A percentile compares a stretch with the other conserved stretches of the same genome.
These are phyloP conservation scores for Nicotiana rustica DNA, from an alignment of 305 asterid genomes.

Conservation along the genomic window DNA sequence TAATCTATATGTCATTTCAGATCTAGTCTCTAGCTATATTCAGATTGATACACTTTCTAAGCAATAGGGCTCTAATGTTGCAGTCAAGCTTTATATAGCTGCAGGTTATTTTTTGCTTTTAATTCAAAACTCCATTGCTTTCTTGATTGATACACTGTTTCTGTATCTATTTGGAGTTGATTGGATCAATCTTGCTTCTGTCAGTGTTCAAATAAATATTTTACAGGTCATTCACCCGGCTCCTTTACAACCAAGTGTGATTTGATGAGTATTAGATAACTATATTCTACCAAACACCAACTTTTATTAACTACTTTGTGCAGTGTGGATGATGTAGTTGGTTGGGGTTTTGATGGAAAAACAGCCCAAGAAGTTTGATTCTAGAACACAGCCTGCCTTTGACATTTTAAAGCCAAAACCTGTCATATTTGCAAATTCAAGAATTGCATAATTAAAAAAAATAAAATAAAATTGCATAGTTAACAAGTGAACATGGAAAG, in stretches of 20 bases:
- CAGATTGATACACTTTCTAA: conserved; percentile 11
- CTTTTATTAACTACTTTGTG: conserved; percentile 13
- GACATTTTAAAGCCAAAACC: not conserved
- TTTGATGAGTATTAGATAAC: conserved; percentile 5
- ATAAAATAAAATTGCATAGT: not conserved
- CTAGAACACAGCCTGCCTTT: not conserved
- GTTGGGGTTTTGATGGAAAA: not conserved
- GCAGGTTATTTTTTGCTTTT: not conserved
- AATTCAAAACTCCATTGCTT: not conserved
- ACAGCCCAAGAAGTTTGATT: not conserved
- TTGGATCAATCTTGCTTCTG: not conserved
- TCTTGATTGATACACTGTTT: conserved; percentile 25
- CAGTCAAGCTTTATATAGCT: conserved; percentile 6
- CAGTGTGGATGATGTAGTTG: conserved; percentile 10
- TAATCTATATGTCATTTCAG: not conserved
- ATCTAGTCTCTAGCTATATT: not conserved
- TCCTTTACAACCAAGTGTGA: not conserved
- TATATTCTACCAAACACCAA: conserved; percentile 26
- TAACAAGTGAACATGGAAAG: not conserved
- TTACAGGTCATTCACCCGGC: conserved; percentile 3
- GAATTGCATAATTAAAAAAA: not conserved
- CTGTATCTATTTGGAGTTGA: conserved; percentile 10
- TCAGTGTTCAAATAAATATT: not conserved
- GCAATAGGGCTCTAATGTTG: conserved; percentile 11
- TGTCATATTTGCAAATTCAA: not conserved